Evolutionary conservation across 768 basidiomycete species (phyloP).

Genomic region (Chalciporus piperatus): DNA sequence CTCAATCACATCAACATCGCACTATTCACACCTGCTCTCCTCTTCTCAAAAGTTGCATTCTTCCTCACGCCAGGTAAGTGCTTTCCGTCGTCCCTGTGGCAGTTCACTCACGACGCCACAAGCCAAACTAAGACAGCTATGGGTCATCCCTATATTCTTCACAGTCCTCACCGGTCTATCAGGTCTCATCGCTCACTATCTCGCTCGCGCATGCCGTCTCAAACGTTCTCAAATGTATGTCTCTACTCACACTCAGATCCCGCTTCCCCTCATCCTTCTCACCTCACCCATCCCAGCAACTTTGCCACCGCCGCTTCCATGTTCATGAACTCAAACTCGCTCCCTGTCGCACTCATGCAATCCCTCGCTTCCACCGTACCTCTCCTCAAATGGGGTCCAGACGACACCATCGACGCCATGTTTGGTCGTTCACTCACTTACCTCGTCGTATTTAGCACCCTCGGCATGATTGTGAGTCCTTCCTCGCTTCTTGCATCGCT

Average conservation of each 20-base stretch:
- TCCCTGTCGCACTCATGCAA: constrained; percentile 94
- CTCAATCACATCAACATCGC: constrained; percentile 82
- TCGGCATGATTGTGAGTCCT: constrained; percentile 86
- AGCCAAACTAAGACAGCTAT: constrained; percentile 79
- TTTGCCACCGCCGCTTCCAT: constrained; percentile 81
- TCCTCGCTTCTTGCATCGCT: not conserved
- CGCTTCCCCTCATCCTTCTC: not conserved
- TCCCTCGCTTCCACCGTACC: constrained; percentile 82
- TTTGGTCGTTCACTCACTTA: constrained; percentile 88
- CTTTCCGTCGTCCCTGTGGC: not conserved
- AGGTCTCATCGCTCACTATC: constrained; percentile 58
- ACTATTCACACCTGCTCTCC: constrained; percentile 82
- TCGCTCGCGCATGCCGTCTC: constrained; percentile 65
- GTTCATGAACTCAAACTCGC: constrained; percentile 94
- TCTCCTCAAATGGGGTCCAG: constrained; percentile 73
- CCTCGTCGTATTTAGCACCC: constrained; percentile 87
- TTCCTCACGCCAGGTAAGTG: constrained; percentile 72
- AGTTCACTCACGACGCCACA: not conserved
- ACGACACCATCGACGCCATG: constrained; percentile 86
- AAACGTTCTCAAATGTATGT: constrained; percentile 73
- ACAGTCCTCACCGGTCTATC: constrained; percentile 70
- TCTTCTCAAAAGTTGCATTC: constrained; percentile 96
- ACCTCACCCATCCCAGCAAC: constrained; percentile 40
- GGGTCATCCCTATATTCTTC: constrained; percentile 87
- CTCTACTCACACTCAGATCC: not conserved